Evolutionary conservation across 345 rosid species (phyloP), one percentile per base, ranked within the genome.

Genomic region (Citrus inodora): DNA sequence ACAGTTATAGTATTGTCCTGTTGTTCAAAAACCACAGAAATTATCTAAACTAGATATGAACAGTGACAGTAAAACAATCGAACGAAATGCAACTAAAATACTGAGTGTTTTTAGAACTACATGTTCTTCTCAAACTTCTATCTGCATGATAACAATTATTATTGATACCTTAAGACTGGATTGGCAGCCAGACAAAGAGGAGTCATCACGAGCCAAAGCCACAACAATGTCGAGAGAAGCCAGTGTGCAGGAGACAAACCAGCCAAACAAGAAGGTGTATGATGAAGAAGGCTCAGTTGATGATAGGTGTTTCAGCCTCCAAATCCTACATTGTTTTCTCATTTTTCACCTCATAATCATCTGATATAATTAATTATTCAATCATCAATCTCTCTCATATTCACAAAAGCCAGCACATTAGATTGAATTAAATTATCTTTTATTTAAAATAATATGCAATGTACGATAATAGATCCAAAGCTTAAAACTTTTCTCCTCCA

Each of bases 141-240:
- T 14, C 33, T 5, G 38, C 38, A 59, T 25, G 16, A 24, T 13
- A 37, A 75, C 28, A 42, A 62, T 1, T 3, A 62, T 46, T 27
- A 42, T 16, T 38, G 21, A 53, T 89, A 95, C 97, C 92, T 85
- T 83, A 81, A 93, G 87, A 60, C 55, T 32, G 60, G 88, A 81
- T 75, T 79, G 79, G 75, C 69, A 61, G 67, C 37, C 55, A 70
- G 85, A 80, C 63, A 88, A 78, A 10, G 85, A 84, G 38, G 7
- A 81, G 62, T 80, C 88, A 64, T 84, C 63, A 55, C 78, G 82
- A 35, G 85, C 48, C 5, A 88, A 87, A 24, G 93, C 97, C 1
- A 94, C 94, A 1, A 96, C 90, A n/a, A 92, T 64, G 80, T 92
- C 99, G 56, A 93, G 74, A 78, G 87, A 90, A 80, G 82, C 82